Base-by-base conservation (phyloP, 495 filamentous ascomycete species). In the Tuber indicum region DNA sequence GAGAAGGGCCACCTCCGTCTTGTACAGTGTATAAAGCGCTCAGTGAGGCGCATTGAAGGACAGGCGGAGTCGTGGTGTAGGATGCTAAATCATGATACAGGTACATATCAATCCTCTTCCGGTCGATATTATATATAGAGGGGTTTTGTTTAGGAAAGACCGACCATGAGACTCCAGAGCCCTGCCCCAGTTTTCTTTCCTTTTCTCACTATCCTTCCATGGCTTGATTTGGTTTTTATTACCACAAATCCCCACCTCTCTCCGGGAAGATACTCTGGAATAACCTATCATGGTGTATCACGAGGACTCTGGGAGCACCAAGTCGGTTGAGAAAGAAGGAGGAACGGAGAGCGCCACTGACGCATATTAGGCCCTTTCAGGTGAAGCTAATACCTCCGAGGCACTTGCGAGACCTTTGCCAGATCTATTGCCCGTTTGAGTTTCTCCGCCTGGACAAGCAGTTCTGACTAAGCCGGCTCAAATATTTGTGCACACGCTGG, bases 401-500 rank as follows among this genome's bases (percentile, higher is more conserved):
- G n/a, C 32, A 41, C 73, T 46, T 21, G 36, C 75, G 41, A 79
- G 75, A 32, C 76, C 73, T 71, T 71, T 79, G 76, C 72, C 72
- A 71, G 26, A 45, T 45, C 44, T 73, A 44, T 75, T 49, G 72
- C 70, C 78, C 52, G 32, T 75, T 78, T 47, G 41, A 75, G 76
- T 75, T 78, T 72, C 69, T 75, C 74, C 49, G 72, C 72, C 75
- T 78, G 70, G 74, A n/a, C n/a, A 32, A 44, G 72, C 75, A 78
- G 72, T 75, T 75, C 19, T 45, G 72, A 72, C 72, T 66, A 66
- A 71, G 69, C 44, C 70, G 45, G 72, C 46, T 66, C 74, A 42
- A 62, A 75, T n/a, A 72, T 73, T 78, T 75, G 78, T 79, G 78
- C 76, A 78, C 75, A 78, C 75, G 41, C 69, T 71, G 70, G 47